phyloP scores from a whole-genome alignment of 495 filamentous ascomycete genomes.

The Tuber brumale region DNA sequence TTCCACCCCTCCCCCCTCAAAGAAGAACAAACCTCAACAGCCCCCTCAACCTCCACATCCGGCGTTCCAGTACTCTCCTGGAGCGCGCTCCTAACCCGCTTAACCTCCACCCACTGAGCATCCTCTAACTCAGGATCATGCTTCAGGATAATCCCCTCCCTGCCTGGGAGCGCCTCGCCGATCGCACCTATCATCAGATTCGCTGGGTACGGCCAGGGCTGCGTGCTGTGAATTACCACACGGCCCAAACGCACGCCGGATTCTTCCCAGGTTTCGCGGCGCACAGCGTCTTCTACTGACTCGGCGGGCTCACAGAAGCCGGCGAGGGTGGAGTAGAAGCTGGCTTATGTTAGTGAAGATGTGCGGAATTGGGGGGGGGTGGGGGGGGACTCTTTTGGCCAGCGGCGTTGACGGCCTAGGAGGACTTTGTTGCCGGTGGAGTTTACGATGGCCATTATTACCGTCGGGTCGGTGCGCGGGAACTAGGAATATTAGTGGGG shows the following conservation, averaged over 20 bases:
- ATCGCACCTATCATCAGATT: slow-evolving; percentile 94
- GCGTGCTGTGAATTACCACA: slow-evolving; percentile 85
- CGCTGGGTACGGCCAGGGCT: slow-evolving; percentile 85
- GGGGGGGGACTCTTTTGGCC: slow-evolving; percentile 48
- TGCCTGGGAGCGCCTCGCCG: slow-evolving; percentile 70
- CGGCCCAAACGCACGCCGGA: slow-evolving; percentile 75
- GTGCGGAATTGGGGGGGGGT: slow-evolving; percentile 1
- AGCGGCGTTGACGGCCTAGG: slow-evolving; percentile 76
- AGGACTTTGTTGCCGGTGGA: slow-evolving; percentile 66
- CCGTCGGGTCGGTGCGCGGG: slow-evolving; percentile 89
- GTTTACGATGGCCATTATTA: slow-evolving; percentile 87
- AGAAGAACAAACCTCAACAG: slow-evolving; percentile 52
- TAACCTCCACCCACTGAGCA: slow-evolving; percentile 75
- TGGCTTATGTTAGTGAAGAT: slow-evolving; percentile 39
- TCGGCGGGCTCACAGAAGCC: slow-evolving; percentile 95
- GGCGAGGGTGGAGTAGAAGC: slow-evolving; percentile 85
- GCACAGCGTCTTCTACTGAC: slow-evolving; percentile 87
- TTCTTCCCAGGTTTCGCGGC: slow-evolving; percentile 95
- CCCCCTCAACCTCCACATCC: slow-evolving; percentile 56
- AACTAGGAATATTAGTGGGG: slow-evolving; percentile 70
- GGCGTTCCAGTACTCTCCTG: slow-evolving; percentile 57
- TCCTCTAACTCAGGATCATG: slow-evolving; percentile 88
- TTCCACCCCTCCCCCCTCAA: slow-evolving; percentile 38
- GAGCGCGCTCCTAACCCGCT: slow-evolving; percentile 61
- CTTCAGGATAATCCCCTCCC: slow-evolving; percentile 72